Evolutionary conservation across 345 rosid species (phyloP).

Genomic region (Laguncularia racemosa): DNA sequence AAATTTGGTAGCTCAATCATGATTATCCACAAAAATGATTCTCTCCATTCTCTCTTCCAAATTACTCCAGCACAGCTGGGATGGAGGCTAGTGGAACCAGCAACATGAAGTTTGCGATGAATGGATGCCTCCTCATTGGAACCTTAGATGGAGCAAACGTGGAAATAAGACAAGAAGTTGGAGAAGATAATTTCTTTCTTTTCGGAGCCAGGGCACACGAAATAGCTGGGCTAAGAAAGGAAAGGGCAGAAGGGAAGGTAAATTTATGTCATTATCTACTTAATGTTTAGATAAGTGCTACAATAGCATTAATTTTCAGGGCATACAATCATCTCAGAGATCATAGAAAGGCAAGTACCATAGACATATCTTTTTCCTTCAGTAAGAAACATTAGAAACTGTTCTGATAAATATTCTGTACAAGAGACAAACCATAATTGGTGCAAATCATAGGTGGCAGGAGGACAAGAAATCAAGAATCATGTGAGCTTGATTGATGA

Average conservation of each 20-base stretch:
- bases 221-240: constrained; percentile 38
- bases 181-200: constrained; percentile 46
- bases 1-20: too few relatives aligned
- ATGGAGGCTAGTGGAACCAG: constrained; percentile 59
- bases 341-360: too few relatives aligned
- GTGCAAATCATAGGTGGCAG: too few relatives aligned
- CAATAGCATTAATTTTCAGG: neutral
- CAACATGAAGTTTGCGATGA: constrained; percentile 55
- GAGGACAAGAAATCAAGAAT: too few relatives aligned
- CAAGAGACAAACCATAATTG: too few relatives aligned
- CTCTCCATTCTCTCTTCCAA: neutral
- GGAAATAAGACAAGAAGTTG: constrained; percentile 42
- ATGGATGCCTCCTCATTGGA: constrained; percentile 39
- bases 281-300: neutral
- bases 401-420: too few relatives aligned
- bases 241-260: constrained; percentile 46
- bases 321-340: too few relatives aligned
- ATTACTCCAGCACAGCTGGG: constrained; percentile 34
- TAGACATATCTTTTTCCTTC: too few relatives aligned
- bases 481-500: neutral
- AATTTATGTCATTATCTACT: neutral
- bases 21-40: neutral
- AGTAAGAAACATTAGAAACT: too few relatives aligned
- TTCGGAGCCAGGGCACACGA: constrained; percentile 41
- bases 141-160: constrained; percentile 50